These are phyloP conservation scores for Boletus sp. DNA, from an alignment of 1,284 basidiomycete genomes.

Conservation along the genomic window DNA sequence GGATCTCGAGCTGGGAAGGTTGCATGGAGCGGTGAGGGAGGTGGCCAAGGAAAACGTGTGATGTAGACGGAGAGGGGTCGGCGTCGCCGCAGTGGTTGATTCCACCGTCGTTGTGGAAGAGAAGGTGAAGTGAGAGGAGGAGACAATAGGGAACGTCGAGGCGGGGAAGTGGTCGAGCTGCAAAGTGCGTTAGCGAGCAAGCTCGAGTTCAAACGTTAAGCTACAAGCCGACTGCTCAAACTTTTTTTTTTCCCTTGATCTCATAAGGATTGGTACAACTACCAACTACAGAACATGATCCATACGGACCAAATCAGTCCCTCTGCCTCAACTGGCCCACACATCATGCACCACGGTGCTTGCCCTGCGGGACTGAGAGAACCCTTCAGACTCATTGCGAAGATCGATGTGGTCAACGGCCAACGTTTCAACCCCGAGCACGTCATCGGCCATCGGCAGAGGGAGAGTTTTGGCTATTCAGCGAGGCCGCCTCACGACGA, in stretches of 20 bases:
- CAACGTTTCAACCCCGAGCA: too few relatives aligned
- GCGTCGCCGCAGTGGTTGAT: slow-evolving; percentile 6
- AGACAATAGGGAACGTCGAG: background rate
- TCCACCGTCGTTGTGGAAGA: background rate
- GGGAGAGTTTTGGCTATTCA: slow-evolving; percentile 26
- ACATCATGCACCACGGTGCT: slow-evolving; percentile 2
- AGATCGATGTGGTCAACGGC: too few relatives aligned
- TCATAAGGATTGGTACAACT: slow-evolving; percentile 4
- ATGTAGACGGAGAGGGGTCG: slow-evolving; percentile 4
- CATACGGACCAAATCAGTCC: slow-evolving; percentile 22
- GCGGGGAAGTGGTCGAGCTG: background rate
- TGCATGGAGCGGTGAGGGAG: slow-evolving; percentile 42
- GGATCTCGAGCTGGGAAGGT: slow-evolving; percentile 80
- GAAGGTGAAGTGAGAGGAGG: background rate
- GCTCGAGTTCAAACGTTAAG: slow-evolving; percentile 7
- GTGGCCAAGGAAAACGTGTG: slow-evolving; percentile 13
- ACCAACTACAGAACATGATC: slow-evolving; percentile 20
- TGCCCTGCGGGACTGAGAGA: too few relatives aligned
- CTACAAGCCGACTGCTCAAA: background rate
- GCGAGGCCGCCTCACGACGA: slow-evolving; percentile 53
- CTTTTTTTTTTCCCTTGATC: background rate
- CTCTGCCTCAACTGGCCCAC: slow-evolving; percentile 9
- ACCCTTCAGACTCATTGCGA: too few relatives aligned
- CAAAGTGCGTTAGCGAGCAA: slow-evolving; percentile 8
- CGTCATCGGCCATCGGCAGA: slow-evolving; percentile 19